Evolutionary conservation across 2,329 filamentous ascomycete species (phyloP).

Genomic region (Aplosporella prunicola): DNA sequence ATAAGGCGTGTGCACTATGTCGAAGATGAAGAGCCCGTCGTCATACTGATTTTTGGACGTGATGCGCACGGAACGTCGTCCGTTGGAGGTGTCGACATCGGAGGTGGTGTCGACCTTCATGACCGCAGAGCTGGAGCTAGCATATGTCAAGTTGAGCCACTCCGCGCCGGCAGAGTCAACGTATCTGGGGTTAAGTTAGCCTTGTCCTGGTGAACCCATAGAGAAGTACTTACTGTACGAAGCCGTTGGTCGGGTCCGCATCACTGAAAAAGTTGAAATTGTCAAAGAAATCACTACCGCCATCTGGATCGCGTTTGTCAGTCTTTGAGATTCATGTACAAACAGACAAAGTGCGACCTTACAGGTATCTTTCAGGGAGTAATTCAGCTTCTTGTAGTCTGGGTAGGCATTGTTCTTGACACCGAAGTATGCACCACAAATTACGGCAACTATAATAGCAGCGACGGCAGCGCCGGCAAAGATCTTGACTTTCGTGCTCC

Average conservation of each 20-base stretch:
- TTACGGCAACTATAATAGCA: slow-evolving; percentile 36
- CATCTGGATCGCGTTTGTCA: too few relatives aligned
- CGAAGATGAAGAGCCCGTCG: slow-evolving; percentile 22
- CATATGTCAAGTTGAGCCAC: slow-evolving; percentile 4
- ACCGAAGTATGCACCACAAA: slow-evolving; percentile 39
- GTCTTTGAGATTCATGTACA: neutral
- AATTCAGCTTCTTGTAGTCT: slow-evolving; percentile 10
- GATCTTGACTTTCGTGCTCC: slow-evolving; percentile 37
- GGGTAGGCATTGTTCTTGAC: slow-evolving; percentile 5
- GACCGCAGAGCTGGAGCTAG: slow-evolving; percentile 5
- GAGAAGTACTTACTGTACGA: slow-evolving; percentile 18
- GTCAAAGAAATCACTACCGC: slow-evolving; percentile 24
- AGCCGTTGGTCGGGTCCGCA: slow-evolving; percentile 21
- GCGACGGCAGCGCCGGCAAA: slow-evolving; percentile 49
- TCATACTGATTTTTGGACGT: slow-evolving; percentile 20
- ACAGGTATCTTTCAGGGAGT: slow-evolving; percentile 33
- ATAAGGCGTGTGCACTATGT: slow-evolving; percentile 24
- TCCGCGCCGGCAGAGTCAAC: slow-evolving; percentile 11
- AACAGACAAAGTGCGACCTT: slow-evolving; percentile 52
- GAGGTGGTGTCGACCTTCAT: slow-evolving; percentile 29
- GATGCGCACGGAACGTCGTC: slow-evolving; percentile 23
- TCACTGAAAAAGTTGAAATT: slow-evolving; percentile 23
- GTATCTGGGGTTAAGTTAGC: slow-evolving; percentile 10
- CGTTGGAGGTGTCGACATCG: slow-evolving; percentile 14
- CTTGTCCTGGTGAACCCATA: neutral